phyloP scores from a whole-genome alignment of 805 yeast species.

The Blastobotrys parvus region DNA sequence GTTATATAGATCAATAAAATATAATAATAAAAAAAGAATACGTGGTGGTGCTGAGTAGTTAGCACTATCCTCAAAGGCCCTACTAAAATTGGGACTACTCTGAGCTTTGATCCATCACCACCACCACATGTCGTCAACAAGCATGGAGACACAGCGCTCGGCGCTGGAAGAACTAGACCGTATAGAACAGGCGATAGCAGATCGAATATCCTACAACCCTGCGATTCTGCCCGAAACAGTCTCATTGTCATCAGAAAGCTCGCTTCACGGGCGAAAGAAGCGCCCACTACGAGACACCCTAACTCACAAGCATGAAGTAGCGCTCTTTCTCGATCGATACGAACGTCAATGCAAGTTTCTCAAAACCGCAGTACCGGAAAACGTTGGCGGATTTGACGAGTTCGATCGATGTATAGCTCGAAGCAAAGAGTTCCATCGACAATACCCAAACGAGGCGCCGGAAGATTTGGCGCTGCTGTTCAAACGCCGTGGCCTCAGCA shows the following conservation, averaged over 20 bases:
- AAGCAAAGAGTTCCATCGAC: conserved; percentile 27
- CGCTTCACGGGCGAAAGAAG: conserved; percentile 28
- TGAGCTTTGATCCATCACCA: too few species aligned
- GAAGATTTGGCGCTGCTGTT: conserved; percentile 20
- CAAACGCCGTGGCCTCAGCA: conserved; percentile 29
- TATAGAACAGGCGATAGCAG: conserved; percentile 57
- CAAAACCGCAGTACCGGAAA: neutral
- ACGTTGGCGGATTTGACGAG: conserved; percentile 21
- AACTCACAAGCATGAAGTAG: conserved; percentile 62
- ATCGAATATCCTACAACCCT: conserved; percentile 52
- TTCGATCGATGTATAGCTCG: conserved; percentile 33
- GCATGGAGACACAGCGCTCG: conserved; percentile 20
- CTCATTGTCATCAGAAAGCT: conserved; percentile 19
- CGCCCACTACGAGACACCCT: conserved; percentile 44
- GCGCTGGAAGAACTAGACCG: conserved; percentile 50
- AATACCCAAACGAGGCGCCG: conserved; percentile 26
- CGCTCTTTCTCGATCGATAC: conserved; percentile 41
- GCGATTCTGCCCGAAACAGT: conserved; percentile 34
- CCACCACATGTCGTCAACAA: neutral
- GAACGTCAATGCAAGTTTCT: conserved; percentile 26
- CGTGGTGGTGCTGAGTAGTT: too few species aligned
- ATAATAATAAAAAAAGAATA: too few species aligned
- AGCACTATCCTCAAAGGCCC: too few species aligned
- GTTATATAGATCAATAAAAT: too few species aligned
- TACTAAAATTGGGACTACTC: too few species aligned